A percentile compares a stretch with the other conserved stretches of the same genome.
Conservation (phyloP, 2,329 filamentous ascomycete species). For the Hypoxylon sp. region DNA sequence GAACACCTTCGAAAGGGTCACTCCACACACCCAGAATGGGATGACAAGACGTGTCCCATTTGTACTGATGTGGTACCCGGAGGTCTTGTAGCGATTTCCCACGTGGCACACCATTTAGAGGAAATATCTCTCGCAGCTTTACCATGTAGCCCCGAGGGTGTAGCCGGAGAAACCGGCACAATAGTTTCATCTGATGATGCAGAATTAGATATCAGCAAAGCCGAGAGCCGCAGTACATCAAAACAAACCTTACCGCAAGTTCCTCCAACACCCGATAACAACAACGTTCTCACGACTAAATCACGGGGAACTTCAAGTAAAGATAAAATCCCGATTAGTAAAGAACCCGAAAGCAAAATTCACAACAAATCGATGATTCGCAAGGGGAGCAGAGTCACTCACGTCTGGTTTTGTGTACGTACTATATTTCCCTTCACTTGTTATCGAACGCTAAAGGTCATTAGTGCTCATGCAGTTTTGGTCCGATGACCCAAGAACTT, state of each 20-base stretch:
- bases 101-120: too few relatives aligned
- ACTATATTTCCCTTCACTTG: background rate
- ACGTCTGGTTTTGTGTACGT: slow-evolving; percentile 1
- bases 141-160: background rate
- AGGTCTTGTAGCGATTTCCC: background rate
- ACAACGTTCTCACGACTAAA: too few relatives aligned
- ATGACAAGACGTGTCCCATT: slow-evolving; percentile 14
- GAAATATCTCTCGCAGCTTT: slow-evolving; percentile 26
- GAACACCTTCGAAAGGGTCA: slow-evolving; percentile 14
- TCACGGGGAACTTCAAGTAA: too few relatives aligned
- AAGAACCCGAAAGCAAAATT: too few relatives aligned
- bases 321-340: too few relatives aligned
- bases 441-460: background rate
- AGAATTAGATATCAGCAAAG: background rate
- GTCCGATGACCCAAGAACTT: background rate
- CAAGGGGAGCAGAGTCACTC: too few relatives aligned
- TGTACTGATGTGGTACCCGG: slow-evolving; percentile 5
- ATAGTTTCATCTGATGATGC: background rate
- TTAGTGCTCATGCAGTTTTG: background rate
- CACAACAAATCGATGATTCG: too few relatives aligned
- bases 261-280: too few relatives aligned
- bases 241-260: too few relatives aligned
- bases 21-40: slow-evolving; percentile 17
- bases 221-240: background rate
- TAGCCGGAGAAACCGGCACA: background rate